Conservation (phyloP, 345 rosid species). For the Bretschneidera sinensis region DNA sequence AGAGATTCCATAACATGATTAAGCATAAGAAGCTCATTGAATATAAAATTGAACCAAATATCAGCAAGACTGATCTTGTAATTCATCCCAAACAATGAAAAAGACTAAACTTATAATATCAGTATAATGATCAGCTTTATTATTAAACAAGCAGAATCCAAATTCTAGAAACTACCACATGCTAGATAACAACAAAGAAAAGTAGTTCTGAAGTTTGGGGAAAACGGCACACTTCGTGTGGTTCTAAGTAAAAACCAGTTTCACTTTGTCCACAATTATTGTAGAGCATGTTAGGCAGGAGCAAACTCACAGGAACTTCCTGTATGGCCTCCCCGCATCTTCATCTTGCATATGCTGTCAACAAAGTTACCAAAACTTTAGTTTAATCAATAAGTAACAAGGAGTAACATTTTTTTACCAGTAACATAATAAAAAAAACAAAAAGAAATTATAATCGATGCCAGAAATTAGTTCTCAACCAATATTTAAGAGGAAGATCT, state of each 20-base stretch:
- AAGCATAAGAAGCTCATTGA: neutral
- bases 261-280: slow-evolving; percentile 13
- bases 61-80: neutral
- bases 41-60: neutral
- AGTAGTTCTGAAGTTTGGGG: neutral
- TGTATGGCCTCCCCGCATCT: slow-evolving; percentile 77
- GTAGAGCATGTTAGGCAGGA: neutral
- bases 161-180: neutral
- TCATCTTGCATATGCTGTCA: slow-evolving; percentile 92
- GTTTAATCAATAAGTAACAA: neutral
- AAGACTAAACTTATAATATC: no score
- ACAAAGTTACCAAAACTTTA: slow-evolving; percentile 1
- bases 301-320: slow-evolving; percentile 64
- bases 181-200: neutral
- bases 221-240: neutral
- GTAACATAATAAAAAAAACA: neutral
- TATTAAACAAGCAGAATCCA: neutral
- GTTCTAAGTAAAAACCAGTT: slow-evolving; percentile 12
- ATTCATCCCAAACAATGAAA: slow-evolving; percentile 9
- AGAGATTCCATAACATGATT: neutral
- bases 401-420: no score
- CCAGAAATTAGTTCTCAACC: neutral
- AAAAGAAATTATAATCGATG: neutral
- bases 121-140: neutral
- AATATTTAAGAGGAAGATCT: neutral